phyloP scores from a whole-genome alignment of 495 filamentous ascomycete genomes.

The Penicillium lividum region DNA sequence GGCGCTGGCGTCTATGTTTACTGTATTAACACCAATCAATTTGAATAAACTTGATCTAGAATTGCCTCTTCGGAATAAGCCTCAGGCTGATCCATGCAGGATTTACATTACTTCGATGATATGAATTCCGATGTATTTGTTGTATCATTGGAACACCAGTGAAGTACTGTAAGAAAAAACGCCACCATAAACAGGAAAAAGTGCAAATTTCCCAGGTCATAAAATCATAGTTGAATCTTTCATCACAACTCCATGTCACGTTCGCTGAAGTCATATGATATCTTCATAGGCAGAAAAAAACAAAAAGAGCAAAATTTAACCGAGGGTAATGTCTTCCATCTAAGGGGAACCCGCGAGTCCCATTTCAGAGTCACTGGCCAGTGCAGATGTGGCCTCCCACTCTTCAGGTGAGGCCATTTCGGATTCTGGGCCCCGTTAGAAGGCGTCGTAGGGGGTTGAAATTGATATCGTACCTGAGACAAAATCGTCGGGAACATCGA shows the following conservation, averaged over 20 bases:
- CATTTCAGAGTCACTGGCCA: conserved; percentile 47
- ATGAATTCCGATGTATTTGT: not conserved
- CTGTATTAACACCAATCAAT: conserved; percentile 1
- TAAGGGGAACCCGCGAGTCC: conserved; percentile 41
- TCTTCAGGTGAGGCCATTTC: conserved; percentile 45
- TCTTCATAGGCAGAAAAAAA: not conserved
- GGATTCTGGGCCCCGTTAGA: conserved; percentile 36
- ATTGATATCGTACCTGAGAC: conserved; percentile 40
- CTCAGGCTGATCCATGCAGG: not conserved
- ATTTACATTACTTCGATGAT: not conserved
- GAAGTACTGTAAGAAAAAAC: not conserved
- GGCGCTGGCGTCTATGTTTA: conserved; percentile 16
- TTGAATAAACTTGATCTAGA: not conserved
- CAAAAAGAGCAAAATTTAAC: conserved; percentile 1
- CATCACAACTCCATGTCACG: conserved; percentile 15
- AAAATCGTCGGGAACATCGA: conserved; percentile 42
- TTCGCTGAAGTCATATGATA: conserved; percentile 14
- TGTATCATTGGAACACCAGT: conserved; percentile 1
- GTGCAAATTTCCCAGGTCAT: conserved; percentile 15
- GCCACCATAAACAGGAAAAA: conserved; percentile 4
- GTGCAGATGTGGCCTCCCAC: conserved; percentile 47
- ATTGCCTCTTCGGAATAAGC: not conserved
- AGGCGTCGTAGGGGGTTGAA: conserved; percentile 25
- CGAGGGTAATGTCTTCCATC: not conserved
- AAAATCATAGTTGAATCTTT: conserved; percentile 21